A percentile compares a stretch with the other conserved stretches of the same genome.
Evolutionary conservation across 306 rosid genomes (phyloP).

Genomic region (Inga oerstediana): DNA sequence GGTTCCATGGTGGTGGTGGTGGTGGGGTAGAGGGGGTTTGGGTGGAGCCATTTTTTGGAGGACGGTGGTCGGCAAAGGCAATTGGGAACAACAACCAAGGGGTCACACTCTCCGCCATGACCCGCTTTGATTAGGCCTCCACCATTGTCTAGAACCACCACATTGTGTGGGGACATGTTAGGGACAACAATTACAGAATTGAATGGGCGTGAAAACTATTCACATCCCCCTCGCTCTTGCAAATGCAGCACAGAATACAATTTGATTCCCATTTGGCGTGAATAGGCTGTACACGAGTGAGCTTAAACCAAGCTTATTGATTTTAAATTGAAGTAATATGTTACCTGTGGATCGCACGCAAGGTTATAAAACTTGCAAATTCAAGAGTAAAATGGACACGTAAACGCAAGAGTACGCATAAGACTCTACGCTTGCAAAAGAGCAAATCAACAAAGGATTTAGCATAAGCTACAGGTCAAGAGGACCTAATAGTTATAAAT

Average conservation of each 20-base stretch:
- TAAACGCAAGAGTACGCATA: not conserved
- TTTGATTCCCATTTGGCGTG: not conserved
- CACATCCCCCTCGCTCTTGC: not conserved
- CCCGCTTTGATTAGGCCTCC: conserved; percentile 94
- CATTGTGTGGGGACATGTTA: conserved; percentile 47
- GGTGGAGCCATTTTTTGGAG: conserved; percentile 87
- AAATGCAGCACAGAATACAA: not conserved
- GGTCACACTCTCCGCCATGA: conserved; percentile 77
- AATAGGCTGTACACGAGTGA: not conserved
- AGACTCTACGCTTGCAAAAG: not conserved
- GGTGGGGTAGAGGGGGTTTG: conserved; percentile 46
- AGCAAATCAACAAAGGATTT: not conserved
- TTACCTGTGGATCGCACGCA: not conserved
- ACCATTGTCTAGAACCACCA: conserved; percentile 91
- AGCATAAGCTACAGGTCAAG: not conserved
- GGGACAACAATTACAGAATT: not conserved
- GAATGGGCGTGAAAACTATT: not conserved
- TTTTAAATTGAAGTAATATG: not conserved
- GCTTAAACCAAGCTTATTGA: not conserved
- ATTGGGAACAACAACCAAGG: conserved; percentile 67
- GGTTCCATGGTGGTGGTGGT: conserved; percentile 10
- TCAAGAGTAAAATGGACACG: not conserved
- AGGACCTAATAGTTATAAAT: not conserved
- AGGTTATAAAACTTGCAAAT: not conserved
- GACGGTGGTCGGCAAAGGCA: conserved; percentile 73